Conservation (phyloP, 805 yeast species). For the Candida parachauliodes region DNA sequence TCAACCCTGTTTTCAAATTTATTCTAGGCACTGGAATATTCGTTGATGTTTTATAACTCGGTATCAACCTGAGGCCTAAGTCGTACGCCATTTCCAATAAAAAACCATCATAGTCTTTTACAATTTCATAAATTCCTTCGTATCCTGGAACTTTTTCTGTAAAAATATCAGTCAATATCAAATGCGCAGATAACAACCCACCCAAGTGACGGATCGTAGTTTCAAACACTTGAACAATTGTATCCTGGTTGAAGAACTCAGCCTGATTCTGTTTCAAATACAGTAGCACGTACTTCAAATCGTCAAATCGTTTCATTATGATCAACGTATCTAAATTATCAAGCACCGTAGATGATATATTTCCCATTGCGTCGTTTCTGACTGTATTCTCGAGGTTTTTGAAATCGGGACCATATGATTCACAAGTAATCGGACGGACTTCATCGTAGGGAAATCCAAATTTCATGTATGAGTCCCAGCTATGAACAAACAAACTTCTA, state of each 20-base stretch:
- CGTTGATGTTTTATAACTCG: constrained; percentile 62
- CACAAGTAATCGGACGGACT: constrained; percentile 69
- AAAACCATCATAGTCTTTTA: constrained; percentile 59
- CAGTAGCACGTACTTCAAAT: constrained; percentile 37
- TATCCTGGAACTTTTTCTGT: constrained; percentile 23
- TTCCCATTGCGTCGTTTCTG: constrained; percentile 82
- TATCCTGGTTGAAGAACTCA: constrained; percentile 53
- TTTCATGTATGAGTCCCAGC: constrained; percentile 65
- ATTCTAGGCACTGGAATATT: constrained; percentile 80
- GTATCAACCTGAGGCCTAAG: constrained; percentile 65
- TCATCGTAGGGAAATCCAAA: constrained; percentile 83
- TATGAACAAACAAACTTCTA: constrained; percentile 60
- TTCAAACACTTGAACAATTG: constrained; percentile 86
- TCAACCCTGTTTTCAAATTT: constrained; percentile 56
- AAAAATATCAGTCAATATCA: constrained; percentile 35
- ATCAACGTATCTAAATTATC: constrained; percentile 81
- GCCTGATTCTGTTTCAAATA: constrained; percentile 37
- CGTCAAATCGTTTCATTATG: constrained; percentile 59
- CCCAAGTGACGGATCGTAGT: constrained; percentile 80
- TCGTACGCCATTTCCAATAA: constrained; percentile 70
- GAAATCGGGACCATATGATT: constrained; percentile 62
- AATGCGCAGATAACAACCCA: constrained; percentile 73
- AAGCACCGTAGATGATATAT: constrained; percentile 70
- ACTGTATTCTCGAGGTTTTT: constrained; percentile 49
- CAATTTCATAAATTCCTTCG: constrained; percentile 23